These are phyloP conservation scores for Wickerhamomyces bovis DNA, from an alignment of 805 yeast genomes.

Conservation along the genomic window DNA sequence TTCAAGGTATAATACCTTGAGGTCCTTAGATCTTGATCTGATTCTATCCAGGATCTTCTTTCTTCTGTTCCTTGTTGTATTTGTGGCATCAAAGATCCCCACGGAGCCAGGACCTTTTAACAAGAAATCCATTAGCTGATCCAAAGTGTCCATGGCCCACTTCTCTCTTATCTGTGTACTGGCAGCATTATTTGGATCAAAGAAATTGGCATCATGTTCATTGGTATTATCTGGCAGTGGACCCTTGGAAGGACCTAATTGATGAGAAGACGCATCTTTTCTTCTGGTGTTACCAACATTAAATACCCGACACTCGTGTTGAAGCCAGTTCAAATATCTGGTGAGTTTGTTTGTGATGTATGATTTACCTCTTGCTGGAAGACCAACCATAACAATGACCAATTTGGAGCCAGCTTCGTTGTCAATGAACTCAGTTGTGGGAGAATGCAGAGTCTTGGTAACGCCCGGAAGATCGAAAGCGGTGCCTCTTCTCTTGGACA, in stretches of 20 bases:
- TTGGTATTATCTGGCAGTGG: conserved; percentile 48
- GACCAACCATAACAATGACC: conserved; percentile 94
- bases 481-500: conserved; percentile 55
- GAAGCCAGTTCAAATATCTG: conserved; percentile 88
- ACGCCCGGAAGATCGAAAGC: conserved; percentile 91
- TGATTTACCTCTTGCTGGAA: conserved; percentile 93
- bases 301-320: conserved; percentile 84
- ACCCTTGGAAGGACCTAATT: conserved; percentile 61
- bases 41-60: conserved; percentile 51
- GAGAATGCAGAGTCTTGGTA: conserved; percentile 67
- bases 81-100: conserved; percentile 86
- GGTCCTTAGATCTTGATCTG: conserved; percentile 47
- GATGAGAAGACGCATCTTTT: conserved; percentile 49
- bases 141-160: conserved; percentile 96
- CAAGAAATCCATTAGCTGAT: conserved; percentile 75
- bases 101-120: conserved; percentile 80
- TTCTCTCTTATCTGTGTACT: conserved; percentile 69
- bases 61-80: conserved; percentile 64
- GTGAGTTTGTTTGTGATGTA: conserved; percentile 89
- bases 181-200: conserved; percentile 69
- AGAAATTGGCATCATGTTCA: conserved; percentile 75
- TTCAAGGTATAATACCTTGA: conserved; percentile 81
- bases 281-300: conserved; percentile 95
- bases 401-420: conserved; percentile 74
- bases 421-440: conserved; percentile 36